Conservation (phyloP, 2,329 filamentous ascomycete species). For the Exserohilum rostratum region DNA sequence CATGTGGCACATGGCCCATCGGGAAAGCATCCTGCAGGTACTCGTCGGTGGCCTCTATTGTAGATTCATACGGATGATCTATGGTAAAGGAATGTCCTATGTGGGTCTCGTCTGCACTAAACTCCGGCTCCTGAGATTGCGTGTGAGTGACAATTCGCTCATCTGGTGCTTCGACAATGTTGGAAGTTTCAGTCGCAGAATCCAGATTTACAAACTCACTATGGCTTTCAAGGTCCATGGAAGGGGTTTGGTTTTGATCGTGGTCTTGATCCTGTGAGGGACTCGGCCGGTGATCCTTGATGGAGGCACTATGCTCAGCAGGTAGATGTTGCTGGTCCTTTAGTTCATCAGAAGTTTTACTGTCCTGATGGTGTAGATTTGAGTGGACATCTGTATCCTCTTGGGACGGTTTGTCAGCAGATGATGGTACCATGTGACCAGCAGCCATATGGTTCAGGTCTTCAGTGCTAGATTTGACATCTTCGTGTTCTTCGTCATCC, state of each 20-base stretch:
- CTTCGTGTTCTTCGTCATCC: neutral
- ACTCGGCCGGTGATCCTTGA: neutral
- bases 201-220: slow-evolving; percentile 20
- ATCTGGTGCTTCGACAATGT: neutral
- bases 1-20: slow-evolving; percentile 2
- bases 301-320: neutral
- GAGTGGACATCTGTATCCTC: neutral
- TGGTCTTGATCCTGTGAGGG: neutral
- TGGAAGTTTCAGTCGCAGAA: slow-evolving; percentile 6
- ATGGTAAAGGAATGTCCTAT: neutral
- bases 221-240: slow-evolving; percentile 5
- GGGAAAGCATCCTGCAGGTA: slow-evolving; percentile 12
- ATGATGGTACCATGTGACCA: neutral
- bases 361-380: neutral
- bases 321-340: neutral
- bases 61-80: slow-evolving; percentile 8
- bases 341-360: neutral
- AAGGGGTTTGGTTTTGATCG: neutral
- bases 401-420: neutral
- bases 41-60: slow-evolving; percentile 10
- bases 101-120: neutral
- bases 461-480: neutral
- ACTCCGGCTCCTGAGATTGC: slow-evolving; percentile 4
- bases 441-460: neutral
- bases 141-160: slow-evolving; percentile 9